Evolutionary conservation across 768 basidiomycete genomes (phyloP), one percentile per base, ranked within the genome.

Genomic region (Suillus lakei): DNA sequence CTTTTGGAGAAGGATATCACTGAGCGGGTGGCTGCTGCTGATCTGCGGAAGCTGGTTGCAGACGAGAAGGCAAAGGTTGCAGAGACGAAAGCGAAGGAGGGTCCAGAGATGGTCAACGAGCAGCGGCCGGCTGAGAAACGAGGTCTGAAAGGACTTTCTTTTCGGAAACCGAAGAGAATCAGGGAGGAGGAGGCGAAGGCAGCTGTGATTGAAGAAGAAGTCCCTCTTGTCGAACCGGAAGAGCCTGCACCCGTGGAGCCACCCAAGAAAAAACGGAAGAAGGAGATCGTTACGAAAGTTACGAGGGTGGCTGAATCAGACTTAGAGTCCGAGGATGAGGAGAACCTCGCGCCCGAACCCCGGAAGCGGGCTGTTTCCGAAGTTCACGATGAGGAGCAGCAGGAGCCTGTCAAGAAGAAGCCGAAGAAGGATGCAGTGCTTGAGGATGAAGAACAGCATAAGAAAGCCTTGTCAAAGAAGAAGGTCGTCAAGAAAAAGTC

Each of bases 291-390:
- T 50, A 70, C 71, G 69, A 76, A 66, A 61, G 69, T 71, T 54
- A 78, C 68, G 69, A 79, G 77, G 66, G 73, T 83, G 43, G 69
- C 76, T 38, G 81, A 81, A 48, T 78, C 79, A 41, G 83, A 88
- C 48, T 68, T 86, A 46, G 90, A 90, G 79, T 86, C 85, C 7
- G 91, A 90, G 70, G 85, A 86, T 44, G 91, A 90, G 62, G 83
- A 81, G 26, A 77, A 69, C 13, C 63, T 70, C 32, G 77, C 70
- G 13, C 70, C 77, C 1, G 76, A 79, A 32, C 71, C 69, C 39
- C 81, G 80, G 55, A 87, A 88, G 67, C 80, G 86, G n/a, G 68
- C 75, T 44, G 76, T 74, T 8, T 83, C 81, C 6, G 85, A 83
- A 51, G 81, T 79, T 15, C 69, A 69, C 10, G 80, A 80, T 7